Evolutionary conservation across 305 asterid genomes (phyloP).

Genomic region (Ilex paraguariensis): DNA sequence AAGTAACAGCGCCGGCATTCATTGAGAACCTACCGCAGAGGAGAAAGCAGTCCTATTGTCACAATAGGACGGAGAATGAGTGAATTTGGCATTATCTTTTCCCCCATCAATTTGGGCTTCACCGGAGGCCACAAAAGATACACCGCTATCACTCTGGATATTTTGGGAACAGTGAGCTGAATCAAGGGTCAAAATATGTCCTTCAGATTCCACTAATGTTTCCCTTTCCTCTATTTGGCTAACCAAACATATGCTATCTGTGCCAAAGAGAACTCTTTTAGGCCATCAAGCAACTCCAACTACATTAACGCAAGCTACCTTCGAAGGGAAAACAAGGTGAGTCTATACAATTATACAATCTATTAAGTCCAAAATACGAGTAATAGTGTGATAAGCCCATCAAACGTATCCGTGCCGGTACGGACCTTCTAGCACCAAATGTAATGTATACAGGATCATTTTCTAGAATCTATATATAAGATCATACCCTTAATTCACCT

Average conservation of each 20-base stretch:
- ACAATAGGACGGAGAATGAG: conserved; percentile 42
- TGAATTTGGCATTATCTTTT: conserved; percentile 42
- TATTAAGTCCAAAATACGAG: not conserved
- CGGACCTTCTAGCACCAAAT: too few species aligned
- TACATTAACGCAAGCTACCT: not conserved
- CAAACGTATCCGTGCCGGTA: too few species aligned
- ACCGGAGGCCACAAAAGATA: conserved; percentile 37
- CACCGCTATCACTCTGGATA: conserved; percentile 41
- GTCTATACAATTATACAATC: too few species aligned
- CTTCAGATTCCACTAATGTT: conserved; percentile 50
- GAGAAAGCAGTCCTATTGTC: conserved; percentile 71
- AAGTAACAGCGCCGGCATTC: conserved; percentile 7
- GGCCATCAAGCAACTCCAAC: conserved; percentile 14
- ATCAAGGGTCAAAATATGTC: conserved; percentile 36
- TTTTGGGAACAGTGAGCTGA: conserved; percentile 43
- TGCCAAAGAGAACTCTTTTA: conserved; percentile 20
- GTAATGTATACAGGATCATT: too few species aligned
- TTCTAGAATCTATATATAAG: too few species aligned
- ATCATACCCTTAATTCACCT: too few species aligned
- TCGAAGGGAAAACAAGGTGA: not conserved
- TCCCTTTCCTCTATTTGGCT: conserved; percentile 52
- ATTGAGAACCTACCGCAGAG: conserved; percentile 43
- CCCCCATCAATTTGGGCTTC: conserved; percentile 40
- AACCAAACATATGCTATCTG: conserved; percentile 44
- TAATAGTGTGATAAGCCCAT: too few species aligned